A percentile compares a stretch with the other conserved stretches of the same genome.
Conservation (phyloP, 768 basidiomycete genomes). For the Rhodotorula babjevae region DNA sequence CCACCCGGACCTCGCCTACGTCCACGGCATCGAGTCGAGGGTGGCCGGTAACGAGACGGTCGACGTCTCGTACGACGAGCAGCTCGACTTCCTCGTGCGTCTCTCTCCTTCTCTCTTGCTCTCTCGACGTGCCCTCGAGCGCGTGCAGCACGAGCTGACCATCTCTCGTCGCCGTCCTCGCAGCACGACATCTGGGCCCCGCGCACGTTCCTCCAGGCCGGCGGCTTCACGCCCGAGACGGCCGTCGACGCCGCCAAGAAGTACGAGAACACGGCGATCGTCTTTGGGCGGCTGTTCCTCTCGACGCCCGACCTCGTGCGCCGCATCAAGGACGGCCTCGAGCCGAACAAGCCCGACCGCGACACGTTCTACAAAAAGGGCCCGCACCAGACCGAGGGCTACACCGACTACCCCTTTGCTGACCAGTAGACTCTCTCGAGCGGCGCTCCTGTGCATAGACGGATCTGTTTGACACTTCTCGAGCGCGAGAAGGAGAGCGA, state of each 20-base stretch:
- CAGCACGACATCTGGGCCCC: constrained; percentile 32
- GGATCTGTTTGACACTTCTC: too few relatives aligned
- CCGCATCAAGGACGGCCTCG: constrained; percentile 16
- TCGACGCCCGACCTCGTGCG: constrained; percentile 33
- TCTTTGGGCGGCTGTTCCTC: constrained; percentile 40
- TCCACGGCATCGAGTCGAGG: constrained; percentile 54
- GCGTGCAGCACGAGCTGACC: too few relatives aligned
- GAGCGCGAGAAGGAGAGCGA: too few relatives aligned
- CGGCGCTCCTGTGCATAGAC: too few relatives aligned
- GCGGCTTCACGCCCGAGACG: constrained; percentile 15
- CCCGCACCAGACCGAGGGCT: constrained; percentile 18
- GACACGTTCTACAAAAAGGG: constrained; percentile 32
- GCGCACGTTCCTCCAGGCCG: constrained; percentile 19
- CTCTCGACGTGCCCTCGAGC: not conserved
- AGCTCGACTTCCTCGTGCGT: constrained; percentile 37
- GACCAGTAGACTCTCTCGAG: too few relatives aligned
- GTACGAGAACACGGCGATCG: constrained; percentile 26
- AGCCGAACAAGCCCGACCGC: constrained; percentile 24
- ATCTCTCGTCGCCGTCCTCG: too few relatives aligned
- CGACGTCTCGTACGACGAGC: constrained; percentile 32
- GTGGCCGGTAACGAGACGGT: constrained; percentile 20
- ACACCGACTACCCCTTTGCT: constrained; percentile 31
- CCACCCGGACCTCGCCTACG: constrained; percentile 53
- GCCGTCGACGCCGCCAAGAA: constrained; percentile 6
- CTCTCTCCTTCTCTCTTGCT: not conserved